phyloP scores from a whole-genome alignment of 441 rosid genomes.

The Arabidopsis hybrid region DNA sequence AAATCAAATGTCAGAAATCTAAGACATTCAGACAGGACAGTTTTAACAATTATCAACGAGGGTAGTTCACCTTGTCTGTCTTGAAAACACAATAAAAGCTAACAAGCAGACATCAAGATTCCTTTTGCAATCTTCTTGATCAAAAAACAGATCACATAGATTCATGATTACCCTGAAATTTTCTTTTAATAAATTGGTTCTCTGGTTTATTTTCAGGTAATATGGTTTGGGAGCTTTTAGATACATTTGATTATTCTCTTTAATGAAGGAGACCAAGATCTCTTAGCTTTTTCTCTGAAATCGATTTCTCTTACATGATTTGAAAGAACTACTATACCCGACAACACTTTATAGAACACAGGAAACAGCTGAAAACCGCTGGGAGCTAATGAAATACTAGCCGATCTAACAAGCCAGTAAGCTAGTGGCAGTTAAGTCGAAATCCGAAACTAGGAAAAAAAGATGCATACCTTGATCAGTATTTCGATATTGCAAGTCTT shows the following conservation, averaged over 20 bases:
- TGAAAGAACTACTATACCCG: neutral
- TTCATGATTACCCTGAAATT: neutral
- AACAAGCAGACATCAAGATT: constrained; percentile 12
- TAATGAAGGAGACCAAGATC: neutral
- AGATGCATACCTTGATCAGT: constrained; percentile 50
- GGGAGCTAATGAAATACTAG: neutral
- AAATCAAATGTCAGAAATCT: constrained; percentile 7
- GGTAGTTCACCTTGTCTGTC: neutral
- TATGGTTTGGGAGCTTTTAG: neutral
- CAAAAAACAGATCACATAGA: constrained; percentile 12
- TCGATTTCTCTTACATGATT: neutral
- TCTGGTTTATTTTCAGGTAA: neutral
- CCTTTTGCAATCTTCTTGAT: constrained; percentile 16
- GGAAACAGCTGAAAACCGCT: neutral
- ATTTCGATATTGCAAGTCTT: constrained; percentile 39
- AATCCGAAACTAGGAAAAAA: neutral
- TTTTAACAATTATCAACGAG: neutral
- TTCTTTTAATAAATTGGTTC: neutral
- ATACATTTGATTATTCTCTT: neutral
- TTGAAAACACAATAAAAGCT: constrained; percentile 21
- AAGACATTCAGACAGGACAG: neutral
- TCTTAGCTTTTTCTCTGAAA: neutral
- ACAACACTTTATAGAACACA: neutral
- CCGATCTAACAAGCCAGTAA: neutral
- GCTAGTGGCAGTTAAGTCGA: neutral